A percentile compares a stretch with the other conserved stretches of the same genome.
Conservation (phyloP, 2,329 filamentous ascomycete species). For the Verticillium dahliae region DNA sequence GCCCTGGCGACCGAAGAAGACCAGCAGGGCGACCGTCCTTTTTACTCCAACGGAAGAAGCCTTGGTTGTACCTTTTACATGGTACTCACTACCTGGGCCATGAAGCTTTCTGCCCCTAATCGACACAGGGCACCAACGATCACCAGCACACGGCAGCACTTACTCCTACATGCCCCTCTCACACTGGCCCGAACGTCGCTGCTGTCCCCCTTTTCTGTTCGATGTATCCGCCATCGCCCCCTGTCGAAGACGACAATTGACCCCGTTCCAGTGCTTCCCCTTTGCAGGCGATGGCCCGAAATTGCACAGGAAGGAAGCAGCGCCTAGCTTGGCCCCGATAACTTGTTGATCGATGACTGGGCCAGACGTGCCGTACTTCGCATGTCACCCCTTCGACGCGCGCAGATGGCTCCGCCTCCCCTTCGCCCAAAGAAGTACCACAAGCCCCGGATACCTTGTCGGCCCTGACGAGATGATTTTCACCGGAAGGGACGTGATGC, state of each 20-base stretch:
- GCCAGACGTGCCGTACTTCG: slow-evolving; percentile 4
- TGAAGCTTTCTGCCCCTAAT: not conserved
- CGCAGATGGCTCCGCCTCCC: slow-evolving; percentile 8
- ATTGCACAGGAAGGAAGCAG: slow-evolving; percentile 16
- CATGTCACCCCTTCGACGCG: slow-evolving; percentile 6
- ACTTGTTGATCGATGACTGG: slow-evolving; percentile 31
- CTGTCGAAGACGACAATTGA: not conserved
- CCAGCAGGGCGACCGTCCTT: not conserved
- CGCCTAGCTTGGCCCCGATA: slow-evolving; percentile 20
- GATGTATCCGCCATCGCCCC: not conserved
- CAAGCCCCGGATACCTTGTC: slow-evolving; percentile 7
- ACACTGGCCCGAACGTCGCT: not conserved
- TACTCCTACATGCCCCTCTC: not conserved
- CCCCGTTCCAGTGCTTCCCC: slow-evolving; percentile 7
- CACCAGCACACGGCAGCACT: not conserved
- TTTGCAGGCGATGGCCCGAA: slow-evolving; percentile 29
- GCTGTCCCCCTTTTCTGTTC: not conserved
- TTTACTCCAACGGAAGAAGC: not conserved
- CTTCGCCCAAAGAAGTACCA: slow-evolving; percentile 6
- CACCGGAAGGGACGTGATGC: slow-evolving; percentile 1
- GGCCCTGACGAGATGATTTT: slow-evolving; percentile 10
- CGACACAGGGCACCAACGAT: not conserved
- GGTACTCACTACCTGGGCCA: not conserved
- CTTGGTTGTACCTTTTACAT: not conserved
- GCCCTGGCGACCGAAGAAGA: not conserved